These are phyloP conservation scores for Neopestalotiopsis rosae DNA, from an alignment of 2,329 filamentous ascomycete species.

Conservation along the genomic window DNA sequence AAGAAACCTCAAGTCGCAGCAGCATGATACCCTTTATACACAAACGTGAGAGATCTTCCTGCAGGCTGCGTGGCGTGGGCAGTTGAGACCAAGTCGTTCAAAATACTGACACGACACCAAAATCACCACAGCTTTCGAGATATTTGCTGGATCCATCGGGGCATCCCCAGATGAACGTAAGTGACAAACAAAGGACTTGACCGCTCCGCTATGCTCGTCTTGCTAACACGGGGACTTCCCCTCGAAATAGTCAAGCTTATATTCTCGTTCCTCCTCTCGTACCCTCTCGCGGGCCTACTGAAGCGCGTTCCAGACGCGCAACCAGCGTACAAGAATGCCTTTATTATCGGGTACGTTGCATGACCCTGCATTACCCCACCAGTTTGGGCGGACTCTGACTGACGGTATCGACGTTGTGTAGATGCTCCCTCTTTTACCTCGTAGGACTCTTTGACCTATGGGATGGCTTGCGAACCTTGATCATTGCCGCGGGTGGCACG, in stretches of 20 bases:
- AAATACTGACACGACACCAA: neutral
- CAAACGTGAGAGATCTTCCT: constrained; percentile 16
- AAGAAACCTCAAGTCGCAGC: neutral
- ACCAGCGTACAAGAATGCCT: constrained; percentile 85
- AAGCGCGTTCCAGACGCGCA: constrained; percentile 89
- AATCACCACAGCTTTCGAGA: constrained; percentile 38
- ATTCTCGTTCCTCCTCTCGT: constrained; percentile 87
- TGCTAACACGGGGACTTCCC: constrained; percentile 38
- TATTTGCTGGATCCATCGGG: constrained; percentile 35
- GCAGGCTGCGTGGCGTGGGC: neutral
- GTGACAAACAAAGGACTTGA: constrained; percentile 20
- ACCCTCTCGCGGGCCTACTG: constrained; percentile 84
- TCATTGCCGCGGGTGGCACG: constrained; percentile 78
- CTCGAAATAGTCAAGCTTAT: constrained; percentile 75
- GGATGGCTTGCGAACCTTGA: constrained; percentile 78
- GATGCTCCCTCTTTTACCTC: constrained; percentile 86
- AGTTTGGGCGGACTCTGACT: neutral
- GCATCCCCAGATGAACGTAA: constrained; percentile 46
- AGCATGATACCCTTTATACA: constrained; percentile 23
- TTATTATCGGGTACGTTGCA: constrained; percentile 72
- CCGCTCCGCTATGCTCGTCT: neutral
- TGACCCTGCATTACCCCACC: constrained; percentile 1
- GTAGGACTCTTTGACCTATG: constrained; percentile 93
- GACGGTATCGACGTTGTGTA: constrained; percentile 35
- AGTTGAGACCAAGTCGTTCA: neutral